Evolutionary conservation across 2,329 filamentous ascomycete genomes (phyloP).

Genomic region (Alternaria novae-zelandiae): DNA sequence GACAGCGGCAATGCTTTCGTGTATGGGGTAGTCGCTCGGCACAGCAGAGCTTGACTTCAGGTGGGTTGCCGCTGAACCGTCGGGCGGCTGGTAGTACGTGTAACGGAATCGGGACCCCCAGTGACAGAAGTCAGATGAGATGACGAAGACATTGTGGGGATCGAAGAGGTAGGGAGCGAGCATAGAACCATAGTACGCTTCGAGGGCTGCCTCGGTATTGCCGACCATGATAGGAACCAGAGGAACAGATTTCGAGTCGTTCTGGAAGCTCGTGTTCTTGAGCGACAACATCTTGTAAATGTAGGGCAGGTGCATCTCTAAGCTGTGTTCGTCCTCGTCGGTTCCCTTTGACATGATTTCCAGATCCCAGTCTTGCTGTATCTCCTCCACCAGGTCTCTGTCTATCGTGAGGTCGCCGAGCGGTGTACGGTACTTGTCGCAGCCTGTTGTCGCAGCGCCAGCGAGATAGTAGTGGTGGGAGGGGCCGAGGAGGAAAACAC

Average conservation of each 20-base stretch:
- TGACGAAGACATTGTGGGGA: constrained; percentile 78
- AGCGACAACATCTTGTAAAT: constrained; percentile 77
- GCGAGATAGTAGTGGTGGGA: constrained; percentile 86
- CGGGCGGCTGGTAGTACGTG: constrained; percentile 71
- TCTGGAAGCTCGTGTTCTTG: constrained; percentile 35
- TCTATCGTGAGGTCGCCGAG: constrained; percentile 75
- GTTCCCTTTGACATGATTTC: constrained; percentile 64
- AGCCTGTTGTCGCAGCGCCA: constrained; percentile 77
- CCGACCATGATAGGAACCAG: constrained; percentile 89
- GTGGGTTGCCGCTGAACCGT: constrained; percentile 44
- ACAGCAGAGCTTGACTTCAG: constrained; percentile 50
- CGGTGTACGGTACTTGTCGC: constrained; percentile 74
- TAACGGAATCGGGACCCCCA: constrained; percentile 90
- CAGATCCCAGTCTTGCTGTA: constrained; percentile 36
- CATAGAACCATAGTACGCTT: constrained; percentile 72
- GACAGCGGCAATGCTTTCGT: constrained; percentile 82
- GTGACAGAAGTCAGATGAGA: constrained; percentile 97
- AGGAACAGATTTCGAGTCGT: constrained; percentile 66
- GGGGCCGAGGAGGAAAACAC: constrained; percentile 89
- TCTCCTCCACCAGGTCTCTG: constrained; percentile 58
- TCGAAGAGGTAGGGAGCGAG: constrained; percentile 80
- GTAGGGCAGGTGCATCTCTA: constrained; percentile 97
- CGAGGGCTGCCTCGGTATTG: constrained; percentile 68
- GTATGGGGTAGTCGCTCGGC: constrained; percentile 65
- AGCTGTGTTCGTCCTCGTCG: constrained; percentile 86